Conservation (phyloP, 495 filamentous ascomycete species). For the Halenospora varia region DNA sequence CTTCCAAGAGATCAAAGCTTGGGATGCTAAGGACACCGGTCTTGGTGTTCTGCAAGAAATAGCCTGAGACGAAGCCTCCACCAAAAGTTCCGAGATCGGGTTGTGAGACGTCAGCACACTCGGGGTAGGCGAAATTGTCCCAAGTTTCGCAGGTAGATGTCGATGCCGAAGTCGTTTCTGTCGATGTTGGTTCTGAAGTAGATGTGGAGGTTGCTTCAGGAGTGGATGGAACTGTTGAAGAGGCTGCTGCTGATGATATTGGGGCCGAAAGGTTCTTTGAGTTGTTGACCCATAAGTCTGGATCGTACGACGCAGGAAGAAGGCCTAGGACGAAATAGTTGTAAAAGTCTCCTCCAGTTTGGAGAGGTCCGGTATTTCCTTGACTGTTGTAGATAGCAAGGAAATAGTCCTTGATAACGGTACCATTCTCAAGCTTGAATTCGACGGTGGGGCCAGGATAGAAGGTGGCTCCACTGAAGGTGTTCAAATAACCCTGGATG, state of each 20-base stretch:
- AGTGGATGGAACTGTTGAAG: neutral
- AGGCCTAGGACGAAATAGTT: conserved; percentile 43
- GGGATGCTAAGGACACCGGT: conserved; percentile 45
- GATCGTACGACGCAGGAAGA: conserved; percentile 26
- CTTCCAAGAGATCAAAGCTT: conserved; percentile 33
- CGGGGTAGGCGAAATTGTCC: conserved; percentile 28
- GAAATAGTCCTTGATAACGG: conserved; percentile 27
- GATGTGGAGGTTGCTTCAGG: no score
- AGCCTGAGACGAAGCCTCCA: conserved; percentile 33
- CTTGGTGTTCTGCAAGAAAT: conserved; percentile 34
- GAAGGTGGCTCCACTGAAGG: conserved; percentile 35
- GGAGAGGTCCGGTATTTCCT: conserved; percentile 35
- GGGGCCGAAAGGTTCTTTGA: no score
- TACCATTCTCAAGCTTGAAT: conserved; percentile 35
- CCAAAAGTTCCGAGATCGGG: conserved; percentile 25
- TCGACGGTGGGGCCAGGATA: conserved; percentile 40
- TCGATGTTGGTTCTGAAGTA: no score
- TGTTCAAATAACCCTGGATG: conserved; percentile 31
- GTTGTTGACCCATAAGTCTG: no score
- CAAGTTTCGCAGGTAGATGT: conserved; percentile 21
- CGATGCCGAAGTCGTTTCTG: neutral
- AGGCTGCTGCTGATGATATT: conserved; percentile 11
- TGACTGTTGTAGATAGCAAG: conserved; percentile 34
- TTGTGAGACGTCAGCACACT: conserved; percentile 31
- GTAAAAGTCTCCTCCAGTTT: conserved; percentile 47